Evolutionary conservation across 1,284 basidiomycete species (phyloP), one percentile per base, ranked within the genome.

Genomic region (Laetiporus sulphureus): DNA sequence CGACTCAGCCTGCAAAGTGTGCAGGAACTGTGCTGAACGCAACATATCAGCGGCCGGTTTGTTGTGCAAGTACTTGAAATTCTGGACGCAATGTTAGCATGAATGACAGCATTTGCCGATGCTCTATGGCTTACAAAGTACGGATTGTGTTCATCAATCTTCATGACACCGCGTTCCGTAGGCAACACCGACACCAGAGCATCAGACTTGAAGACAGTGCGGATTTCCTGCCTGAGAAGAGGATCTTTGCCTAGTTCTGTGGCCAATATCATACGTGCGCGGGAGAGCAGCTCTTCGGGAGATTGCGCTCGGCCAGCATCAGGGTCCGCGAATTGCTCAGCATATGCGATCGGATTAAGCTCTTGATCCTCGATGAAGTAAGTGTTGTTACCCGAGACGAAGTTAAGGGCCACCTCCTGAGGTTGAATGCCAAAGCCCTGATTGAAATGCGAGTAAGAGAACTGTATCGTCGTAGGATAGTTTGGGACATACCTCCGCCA

Each of bases 191-290:
- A 84, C 24, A 99, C 71, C n/a, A 78, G 68, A 4, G 88, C 94
- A 49, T 84, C 77, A 6, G 73, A 68, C 55, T 80, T 83, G 70
- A 95, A 94, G 21, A 80, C 64, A 39, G 82, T 73, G 40, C 95
- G 80, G 31, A 92, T 81, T 49, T 85, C 76, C 49, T 85, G 81
- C 41, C 91, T 77, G 34, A 99, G 74, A 15, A 92, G 68, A 7
- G 95, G 96, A 60, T 99, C 94, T 56, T 89, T 92, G 19, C 91
- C 89, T 16, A 99, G 75, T 62, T 99, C 96, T 1, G 87, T 91
- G 10, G 87, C 77, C 29, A 98, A 67, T 47, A 99, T 85, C 71
- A 89, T 78, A 43, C 90, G 82, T 6, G 94, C 91, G 25, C 77
- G 79, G 40, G 71, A 69, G 34, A 91, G 69, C 15, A 85, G 60